These are phyloP conservation scores for Sordariomycetes sp. DNA, from an alignment of 2,329 filamentous ascomycete species.

Conservation along the genomic window DNA sequence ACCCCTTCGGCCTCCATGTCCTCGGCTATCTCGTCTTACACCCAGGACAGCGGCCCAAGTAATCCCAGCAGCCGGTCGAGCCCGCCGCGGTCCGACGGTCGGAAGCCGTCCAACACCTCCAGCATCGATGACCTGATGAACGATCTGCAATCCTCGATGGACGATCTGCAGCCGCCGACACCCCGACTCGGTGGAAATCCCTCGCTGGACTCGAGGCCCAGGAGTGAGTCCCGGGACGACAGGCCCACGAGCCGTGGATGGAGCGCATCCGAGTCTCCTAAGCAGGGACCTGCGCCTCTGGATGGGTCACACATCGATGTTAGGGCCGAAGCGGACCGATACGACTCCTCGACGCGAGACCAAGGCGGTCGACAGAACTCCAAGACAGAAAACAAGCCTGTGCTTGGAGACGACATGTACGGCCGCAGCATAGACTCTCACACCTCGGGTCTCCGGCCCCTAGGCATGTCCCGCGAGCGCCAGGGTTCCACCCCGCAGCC, in stretches of 20 bases:
- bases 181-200: conserved; percentile 2
- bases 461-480: conserved; percentile 11
- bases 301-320: neutral
- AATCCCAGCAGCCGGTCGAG: neutral
- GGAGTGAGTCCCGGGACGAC: conserved; percentile 1
- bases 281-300: neutral
- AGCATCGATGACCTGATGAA: conserved; percentile 40
- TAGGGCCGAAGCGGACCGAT: conserved; percentile 1
- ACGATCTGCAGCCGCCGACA: conserved; percentile 18
- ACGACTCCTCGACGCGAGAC: neutral
- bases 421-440: neutral
- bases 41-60: conserved; percentile 4
- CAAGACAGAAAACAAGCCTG: neutral
- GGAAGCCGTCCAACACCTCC: conserved; percentile 26
- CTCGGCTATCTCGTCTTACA: conserved; percentile 5
- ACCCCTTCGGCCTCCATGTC: conserved; percentile 28
- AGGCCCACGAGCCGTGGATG: neutral
- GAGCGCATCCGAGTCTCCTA: neutral
- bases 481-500: conserved; percentile 9
- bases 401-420: neutral
- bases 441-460: conserved; percentile 21
- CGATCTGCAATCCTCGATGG: conserved; percentile 39
- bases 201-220: neutral
- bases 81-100: conserved; percentile 8
- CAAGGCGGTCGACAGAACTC: neutral